These are phyloP conservation scores for Scutellaria barbata DNA, from an alignment of 257 asterid genomes.

Conservation along the genomic window DNA sequence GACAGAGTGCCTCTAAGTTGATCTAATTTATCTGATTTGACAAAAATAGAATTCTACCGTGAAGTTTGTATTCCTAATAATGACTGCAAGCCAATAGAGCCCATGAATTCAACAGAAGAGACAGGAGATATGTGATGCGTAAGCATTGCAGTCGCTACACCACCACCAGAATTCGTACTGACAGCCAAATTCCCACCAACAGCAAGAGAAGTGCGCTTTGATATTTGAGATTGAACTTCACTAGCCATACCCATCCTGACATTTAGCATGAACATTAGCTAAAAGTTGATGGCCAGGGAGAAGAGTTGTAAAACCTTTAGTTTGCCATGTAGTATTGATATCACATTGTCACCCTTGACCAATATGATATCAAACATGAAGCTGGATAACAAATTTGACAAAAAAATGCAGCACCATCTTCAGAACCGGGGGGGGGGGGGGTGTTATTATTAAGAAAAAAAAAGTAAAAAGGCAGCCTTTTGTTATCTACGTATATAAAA, in stretches of 20 bases:
- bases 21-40: slow-evolving; percentile 13
- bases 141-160: slow-evolving; percentile 74
- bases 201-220: slow-evolving; percentile 64
- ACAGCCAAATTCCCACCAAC: slow-evolving; percentile 89
- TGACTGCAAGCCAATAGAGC: slow-evolving; percentile 83
- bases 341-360: neutral
- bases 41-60: slow-evolving; percentile 55
- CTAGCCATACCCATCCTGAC: slow-evolving; percentile 94
- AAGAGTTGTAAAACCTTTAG: neutral
- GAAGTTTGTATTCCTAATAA: slow-evolving; percentile 76
- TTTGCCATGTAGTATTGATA: slow-evolving; percentile 10
- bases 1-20: slow-evolving; percentile 21
- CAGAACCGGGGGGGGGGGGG: neutral
- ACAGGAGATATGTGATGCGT: slow-evolving; percentile 79
- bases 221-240: slow-evolving; percentile 80
- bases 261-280: slow-evolving; percentile 37
- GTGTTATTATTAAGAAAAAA: neutral
- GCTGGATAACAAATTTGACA: neutral
- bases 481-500: slow-evolving; percentile 3
- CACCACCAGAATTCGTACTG: slow-evolving; percentile 70
- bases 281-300: slow-evolving; percentile 27
- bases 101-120: slow-evolving; percentile 77
- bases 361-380: slow-evolving; percentile 25
- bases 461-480: neutral
- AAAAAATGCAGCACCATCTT: slow-evolving; percentile 2